Evolutionary conservation across 2,329 filamentous ascomycete genomes (phyloP).

Genomic region (Dothistroma pini): DNA sequence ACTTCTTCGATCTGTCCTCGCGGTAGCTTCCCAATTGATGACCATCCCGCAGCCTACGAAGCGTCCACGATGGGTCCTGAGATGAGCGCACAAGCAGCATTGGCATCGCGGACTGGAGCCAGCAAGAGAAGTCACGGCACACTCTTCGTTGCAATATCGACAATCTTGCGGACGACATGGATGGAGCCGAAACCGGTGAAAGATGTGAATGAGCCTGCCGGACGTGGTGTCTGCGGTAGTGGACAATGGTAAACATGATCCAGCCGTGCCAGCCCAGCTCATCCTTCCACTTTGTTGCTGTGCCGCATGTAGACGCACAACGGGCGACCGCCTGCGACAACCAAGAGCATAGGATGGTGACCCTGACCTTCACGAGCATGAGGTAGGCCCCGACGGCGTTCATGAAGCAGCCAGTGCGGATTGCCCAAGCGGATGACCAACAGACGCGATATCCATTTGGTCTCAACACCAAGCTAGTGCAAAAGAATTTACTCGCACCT

Average conservation of each 20-base stretch:
- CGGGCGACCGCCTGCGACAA: no score
- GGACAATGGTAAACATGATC: background rate
- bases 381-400: background rate
- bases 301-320: background rate
- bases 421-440: background rate
- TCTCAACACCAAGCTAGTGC: background rate
- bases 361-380: no score
- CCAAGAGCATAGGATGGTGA: no score
- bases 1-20: background rate
- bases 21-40: background rate
- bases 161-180: background rate
- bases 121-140: background rate
- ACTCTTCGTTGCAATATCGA: background rate
- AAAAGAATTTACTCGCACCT: no score
- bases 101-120: background rate
- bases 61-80: background rate
- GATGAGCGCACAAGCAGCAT: background rate
- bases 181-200: background rate
- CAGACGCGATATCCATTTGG: background rate
- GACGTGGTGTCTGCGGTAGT: background rate
- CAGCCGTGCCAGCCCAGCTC: background rate
- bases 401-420: background rate
- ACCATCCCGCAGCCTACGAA: background rate
- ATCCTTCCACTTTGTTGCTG: background rate
- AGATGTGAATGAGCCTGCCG: background rate